These are phyloP conservation scores for Suillus tomentosus DNA, from an alignment of 768 basidiomycete genomes.

Conservation along the genomic window DNA sequence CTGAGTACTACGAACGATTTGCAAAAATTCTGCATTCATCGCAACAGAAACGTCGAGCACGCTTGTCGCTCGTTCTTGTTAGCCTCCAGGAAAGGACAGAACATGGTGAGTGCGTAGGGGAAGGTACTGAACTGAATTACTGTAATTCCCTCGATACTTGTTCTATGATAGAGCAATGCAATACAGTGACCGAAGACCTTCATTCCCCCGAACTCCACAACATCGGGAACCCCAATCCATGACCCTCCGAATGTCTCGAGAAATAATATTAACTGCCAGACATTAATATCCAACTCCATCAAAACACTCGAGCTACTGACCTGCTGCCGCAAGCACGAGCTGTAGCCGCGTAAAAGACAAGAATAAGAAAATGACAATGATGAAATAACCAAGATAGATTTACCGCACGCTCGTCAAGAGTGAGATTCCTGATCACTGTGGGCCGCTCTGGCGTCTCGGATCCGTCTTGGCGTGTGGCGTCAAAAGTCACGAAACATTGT, in stretches of 20 bases:
- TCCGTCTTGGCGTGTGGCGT: slow-evolving; percentile 31
- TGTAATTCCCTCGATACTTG: no score
- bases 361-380: slow-evolving; percentile 7
- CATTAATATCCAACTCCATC: slow-evolving; percentile 33
- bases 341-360: slow-evolving; percentile 24
- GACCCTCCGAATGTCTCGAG: slow-evolving; percentile 68
- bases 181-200: not conserved
- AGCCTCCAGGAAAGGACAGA: no score
- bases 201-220: slow-evolving; percentile 34
- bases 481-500: slow-evolving; percentile 60
- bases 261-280: slow-evolving; percentile 74
- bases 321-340: slow-evolving; percentile 65
- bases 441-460: slow-evolving; percentile 24
- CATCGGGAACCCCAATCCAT: slow-evolving; percentile 34
- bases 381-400: no score
- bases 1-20: no score
- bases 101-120: no score
- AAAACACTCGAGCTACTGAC: slow-evolving; percentile 41
- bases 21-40: no score
- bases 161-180: not conserved
- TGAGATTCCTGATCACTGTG: slow-evolving; percentile 36
- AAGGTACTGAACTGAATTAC: no score
- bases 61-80: no score
- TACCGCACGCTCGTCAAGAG: slow-evolving; percentile 65
- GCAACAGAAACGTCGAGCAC: no score